Evolutionary conservation across 768 basidiomycete species (phyloP).

Genomic region (Rhodotorula kratochvilovae): DNA sequence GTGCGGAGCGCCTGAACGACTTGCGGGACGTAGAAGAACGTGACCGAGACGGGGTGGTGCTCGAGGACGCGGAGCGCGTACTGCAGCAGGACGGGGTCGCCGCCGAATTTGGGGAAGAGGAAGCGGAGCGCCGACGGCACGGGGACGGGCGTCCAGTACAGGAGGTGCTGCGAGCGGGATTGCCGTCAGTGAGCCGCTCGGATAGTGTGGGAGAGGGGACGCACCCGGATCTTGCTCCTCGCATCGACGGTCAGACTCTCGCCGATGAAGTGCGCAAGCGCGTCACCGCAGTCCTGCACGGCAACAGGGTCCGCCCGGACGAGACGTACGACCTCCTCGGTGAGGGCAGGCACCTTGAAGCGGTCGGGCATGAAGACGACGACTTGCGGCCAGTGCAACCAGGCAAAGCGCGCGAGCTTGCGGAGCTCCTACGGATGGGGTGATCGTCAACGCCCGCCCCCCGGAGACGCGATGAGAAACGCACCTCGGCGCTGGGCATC

Average conservation of each 20-base stretch:
- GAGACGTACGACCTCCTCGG: conserved; percentile 68
- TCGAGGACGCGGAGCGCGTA: conserved; percentile 93
- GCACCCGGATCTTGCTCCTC: conserved; percentile 70
- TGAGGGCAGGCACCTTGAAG: conserved; percentile 65
- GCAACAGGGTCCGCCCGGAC: conserved; percentile 67
- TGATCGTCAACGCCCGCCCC: not conserved
- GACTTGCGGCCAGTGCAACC: conserved; percentile 77
- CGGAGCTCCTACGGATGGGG: conserved; percentile 56
- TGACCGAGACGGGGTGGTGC: conserved; percentile 87
- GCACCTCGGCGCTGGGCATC: conserved; percentile 22
- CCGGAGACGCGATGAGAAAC: not conserved
- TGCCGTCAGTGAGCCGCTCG: not conserved
- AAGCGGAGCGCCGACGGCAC: conserved; percentile 56
- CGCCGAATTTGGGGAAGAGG: conserved; percentile 78
- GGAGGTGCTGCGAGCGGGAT: conserved; percentile 59
- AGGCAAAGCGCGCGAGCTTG: conserved; percentile 64
- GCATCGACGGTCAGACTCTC: conserved; percentile 60
- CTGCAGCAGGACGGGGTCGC: conserved; percentile 81
- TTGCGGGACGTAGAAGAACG: conserved; percentile 99
- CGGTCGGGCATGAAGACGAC: conserved; percentile 80
- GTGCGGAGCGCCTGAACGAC: conserved; percentile 91
- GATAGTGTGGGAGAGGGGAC: not conserved
- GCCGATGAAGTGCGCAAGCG: conserved; percentile 71
- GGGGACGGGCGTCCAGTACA: conserved; percentile 83
- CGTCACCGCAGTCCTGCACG: conserved; percentile 73